Conservation (phyloP, 176 grass and related monocot species). For the Pontederia crassipes region DNA sequence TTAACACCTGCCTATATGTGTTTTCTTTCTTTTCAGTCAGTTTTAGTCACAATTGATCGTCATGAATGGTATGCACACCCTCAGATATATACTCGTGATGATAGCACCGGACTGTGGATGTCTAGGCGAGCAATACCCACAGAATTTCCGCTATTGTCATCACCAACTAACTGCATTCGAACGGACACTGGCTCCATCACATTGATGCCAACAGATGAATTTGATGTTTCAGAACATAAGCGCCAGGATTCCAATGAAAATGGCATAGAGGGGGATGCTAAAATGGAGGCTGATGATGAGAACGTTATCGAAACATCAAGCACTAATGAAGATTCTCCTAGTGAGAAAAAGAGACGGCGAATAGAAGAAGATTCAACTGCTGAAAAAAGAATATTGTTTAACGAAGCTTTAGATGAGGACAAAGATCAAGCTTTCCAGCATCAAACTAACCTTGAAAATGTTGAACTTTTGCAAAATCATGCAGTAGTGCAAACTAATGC, state of each 20-base stretch:
- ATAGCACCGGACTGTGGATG: conserved; percentile 72
- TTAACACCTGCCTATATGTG: neutral
- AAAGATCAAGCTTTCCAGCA: conserved; percentile 43
- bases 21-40: conserved; percentile 49
- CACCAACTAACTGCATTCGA: conserved; percentile 28
- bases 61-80: conserved; percentile 92
- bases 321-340: conserved; percentile 36
- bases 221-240: conserved; percentile 57
- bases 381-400: conserved; percentile 56
- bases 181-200: conserved; percentile 31
- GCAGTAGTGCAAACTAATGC: conserved; percentile 62
- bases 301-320: conserved; percentile 40
- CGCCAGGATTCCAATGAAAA: conserved; percentile 52
- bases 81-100: conserved; percentile 73
- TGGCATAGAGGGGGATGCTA: conserved; percentile 47
- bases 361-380: conserved; percentile 53
- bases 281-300: conserved; percentile 87
- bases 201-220: conserved; percentile 35
- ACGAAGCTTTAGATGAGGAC: conserved; percentile 43
- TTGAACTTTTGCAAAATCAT: conserved; percentile 41
- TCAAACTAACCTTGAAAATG: conserved; percentile 32
- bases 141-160: conserved; percentile 46
- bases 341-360: conserved; percentile 70
- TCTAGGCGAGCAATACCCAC: conserved; percentile 47
- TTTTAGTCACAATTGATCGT: conserved; percentile 83